Evolutionary conservation across 768 basidiomycete species (phyloP).

Genomic region (Epithele typhae): DNA sequence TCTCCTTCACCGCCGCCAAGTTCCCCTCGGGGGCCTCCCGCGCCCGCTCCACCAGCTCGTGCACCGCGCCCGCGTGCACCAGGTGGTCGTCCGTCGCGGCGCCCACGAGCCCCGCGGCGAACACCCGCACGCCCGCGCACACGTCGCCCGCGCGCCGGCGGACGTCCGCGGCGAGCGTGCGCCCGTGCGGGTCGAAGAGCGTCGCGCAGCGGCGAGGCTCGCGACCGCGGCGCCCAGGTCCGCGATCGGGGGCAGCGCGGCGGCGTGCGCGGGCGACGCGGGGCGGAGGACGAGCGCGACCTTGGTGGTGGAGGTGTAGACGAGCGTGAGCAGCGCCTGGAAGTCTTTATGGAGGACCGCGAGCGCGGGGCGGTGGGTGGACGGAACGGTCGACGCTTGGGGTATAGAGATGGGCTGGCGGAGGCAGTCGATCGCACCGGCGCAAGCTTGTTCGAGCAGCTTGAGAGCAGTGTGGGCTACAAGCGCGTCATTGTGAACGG

Average conservation of each 20-base stretch:
- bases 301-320: conserved; percentile 26
- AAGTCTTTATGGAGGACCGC: conserved; percentile 22
- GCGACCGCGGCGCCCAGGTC: conserved; percentile 21
- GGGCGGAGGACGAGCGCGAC: conserved; percentile 23
- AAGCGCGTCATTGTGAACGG: conserved; percentile 10
- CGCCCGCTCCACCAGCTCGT: conserved; percentile 23
- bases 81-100: conserved; percentile 21
- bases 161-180: conserved; percentile 20
- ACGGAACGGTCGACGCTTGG: conserved; percentile 2
- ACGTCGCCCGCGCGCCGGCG: conserved; percentile 13
- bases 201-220: conserved; percentile 23
- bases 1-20: conserved; percentile 48
- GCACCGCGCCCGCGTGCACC: conserved; percentile 24
- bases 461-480: conserved; percentile 15
- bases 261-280: conserved; percentile 18
- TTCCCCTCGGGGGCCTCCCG: conserved; percentile 50
- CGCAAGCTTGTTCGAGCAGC: conserved; percentile 16
- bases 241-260: conserved; percentile 19
- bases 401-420: conserved; percentile 7
- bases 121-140: conserved; percentile 11
- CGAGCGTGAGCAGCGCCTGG: conserved; percentile 23
- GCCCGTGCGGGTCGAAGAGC: conserved; percentile 23
- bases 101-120: conserved; percentile 13
- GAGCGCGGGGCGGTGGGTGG: conserved; percentile 6
- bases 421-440: conserved; percentile 16